Conservation (phyloP, 805 yeast species). For the Metschnikowia arizonensis region DNA sequence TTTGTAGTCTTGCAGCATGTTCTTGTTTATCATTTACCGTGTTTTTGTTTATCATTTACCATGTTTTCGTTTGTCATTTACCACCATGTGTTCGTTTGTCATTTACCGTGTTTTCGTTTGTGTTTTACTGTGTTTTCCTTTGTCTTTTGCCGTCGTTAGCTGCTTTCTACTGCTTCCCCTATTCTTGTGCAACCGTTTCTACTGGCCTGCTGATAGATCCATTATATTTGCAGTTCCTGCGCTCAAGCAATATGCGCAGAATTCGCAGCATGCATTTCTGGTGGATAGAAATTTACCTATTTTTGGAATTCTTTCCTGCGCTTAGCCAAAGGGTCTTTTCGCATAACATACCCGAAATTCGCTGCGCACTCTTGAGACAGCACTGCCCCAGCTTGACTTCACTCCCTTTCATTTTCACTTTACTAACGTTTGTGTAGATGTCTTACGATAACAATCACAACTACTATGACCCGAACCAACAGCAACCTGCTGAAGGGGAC, state of each 20-base stretch:
- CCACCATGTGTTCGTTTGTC: too few relatives aligned
- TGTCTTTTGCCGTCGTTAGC: too few relatives aligned
- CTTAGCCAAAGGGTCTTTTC: background rate
- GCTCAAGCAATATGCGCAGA: background rate
- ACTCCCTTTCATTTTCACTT: background rate
- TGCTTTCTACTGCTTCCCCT: too few relatives aligned
- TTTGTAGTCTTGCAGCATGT: too few relatives aligned
- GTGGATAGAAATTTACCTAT: background rate
- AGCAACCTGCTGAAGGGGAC: slow-evolving; percentile 24
- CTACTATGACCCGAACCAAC: slow-evolving; percentile 33
- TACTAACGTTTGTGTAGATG: slow-evolving; percentile 40
- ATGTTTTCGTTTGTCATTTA: too few relatives aligned
- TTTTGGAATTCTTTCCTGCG: background rate
- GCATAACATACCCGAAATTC: background rate
- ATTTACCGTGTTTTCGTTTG: too few relatives aligned
- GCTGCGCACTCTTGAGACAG: background rate
- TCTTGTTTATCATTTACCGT: too few relatives aligned
- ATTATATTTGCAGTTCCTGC: background rate
- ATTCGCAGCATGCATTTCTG: background rate
- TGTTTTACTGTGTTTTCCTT: too few relatives aligned
- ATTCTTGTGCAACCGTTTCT: background rate
- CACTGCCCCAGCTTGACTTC: background rate
- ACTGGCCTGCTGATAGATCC: background rate
- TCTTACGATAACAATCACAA: slow-evolving; percentile 54
- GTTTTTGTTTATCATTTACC: too few relatives aligned